Base-by-base conservation (phyloP, 768 basidiomycete species). In the Russula sp. region DNA sequence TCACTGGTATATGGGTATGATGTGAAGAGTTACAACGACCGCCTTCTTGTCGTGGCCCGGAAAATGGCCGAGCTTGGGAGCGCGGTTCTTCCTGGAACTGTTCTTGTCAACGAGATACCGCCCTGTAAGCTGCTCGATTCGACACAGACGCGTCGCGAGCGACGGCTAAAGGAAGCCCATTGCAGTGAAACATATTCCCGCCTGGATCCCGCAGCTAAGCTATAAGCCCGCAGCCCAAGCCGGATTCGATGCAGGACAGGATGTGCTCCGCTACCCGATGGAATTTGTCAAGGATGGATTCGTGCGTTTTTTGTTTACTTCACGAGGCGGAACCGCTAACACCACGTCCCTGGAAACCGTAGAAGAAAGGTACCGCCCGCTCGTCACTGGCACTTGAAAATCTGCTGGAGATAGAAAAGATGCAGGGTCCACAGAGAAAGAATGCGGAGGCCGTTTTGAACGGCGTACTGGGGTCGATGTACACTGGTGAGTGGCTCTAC, bases 61-160 rank as follows among this genome's bases (percentile, higher is more conserved):
- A 61, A 54, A 51, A 61, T 61, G 52, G 52, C 60, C 30, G 60
- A 61, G 14, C 60, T 61, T 34, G 60, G 60, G 14, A 30, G 60
- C 30, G 32, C 60, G 22, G 50, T 61, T 28, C 22, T 61, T 3
- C 60, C 60, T 20, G 60, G 60, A n/a, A 61, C 51, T 4, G 51
- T 54, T 30, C 60, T 61, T 14, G 61, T 62, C 46, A 62, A 62
- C 20, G 61, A 62, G 32, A 24, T 62, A 38, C 62, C 62, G 16
- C 6, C 57, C 14, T 26, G 62, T 63, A 36, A 30, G 46, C 24
- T n/a, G 5, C 16, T n/a, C 26, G 4, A 26, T n/a, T 24, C 3
- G n/a, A n/a, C n/a, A n/a, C n/a, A n/a, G n/a, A n/a, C n/a, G 40
- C 40, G 8, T n/a, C 26, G 10, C 6, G 9, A 24, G 30, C 8